Percentiles rank a stretch among this genome's conserved stretches.
phyloP scores from a whole-genome alignment of 1,284 basidiomycete genomes.

The Bondarzewia mesenterica region DNA sequence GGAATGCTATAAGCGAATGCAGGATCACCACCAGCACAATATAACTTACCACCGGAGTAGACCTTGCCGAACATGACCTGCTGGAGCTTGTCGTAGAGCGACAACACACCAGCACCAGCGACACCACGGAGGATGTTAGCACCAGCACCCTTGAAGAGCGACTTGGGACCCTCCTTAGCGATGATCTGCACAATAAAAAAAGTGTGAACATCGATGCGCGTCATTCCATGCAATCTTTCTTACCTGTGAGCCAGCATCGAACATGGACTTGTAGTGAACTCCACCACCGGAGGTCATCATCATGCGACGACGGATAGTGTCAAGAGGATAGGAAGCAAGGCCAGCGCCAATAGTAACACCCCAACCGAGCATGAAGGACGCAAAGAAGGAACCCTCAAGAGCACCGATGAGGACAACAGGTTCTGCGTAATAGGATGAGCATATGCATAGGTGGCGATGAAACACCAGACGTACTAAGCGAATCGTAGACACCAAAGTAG shows the following conservation, averaged over 20 bases:
- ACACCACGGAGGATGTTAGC: conserved; percentile 98
- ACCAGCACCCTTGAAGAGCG: conserved; percentile 93
- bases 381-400: conserved; percentile 85
- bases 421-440: conserved; percentile 38
- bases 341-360: conserved; percentile 94
- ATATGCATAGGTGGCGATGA: background rate
- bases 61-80: conserved; percentile 91
- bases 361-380: conserved; percentile 88
- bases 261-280: conserved; percentile 89
- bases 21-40: background rate
- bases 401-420: conserved; percentile 86
- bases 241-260: conserved; percentile 67
- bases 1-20: background rate
- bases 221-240: background rate
- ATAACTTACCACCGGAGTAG: conserved; percentile 73
- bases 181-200: conserved; percentile 46
- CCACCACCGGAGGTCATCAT: conserved; percentile 86
- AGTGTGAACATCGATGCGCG: background rate
- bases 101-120: conserved; percentile 95
- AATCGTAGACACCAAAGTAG: conserved; percentile 93
- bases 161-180: conserved; percentile 85
- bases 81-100: conserved; percentile 92
- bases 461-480: conserved; percentile 57
- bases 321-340: conserved; percentile 92
- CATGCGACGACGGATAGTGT: conserved; percentile 95